phyloP scores from a whole-genome alignment of 1,284 basidiomycete species.

The Caloboletus inedulis region DNA sequence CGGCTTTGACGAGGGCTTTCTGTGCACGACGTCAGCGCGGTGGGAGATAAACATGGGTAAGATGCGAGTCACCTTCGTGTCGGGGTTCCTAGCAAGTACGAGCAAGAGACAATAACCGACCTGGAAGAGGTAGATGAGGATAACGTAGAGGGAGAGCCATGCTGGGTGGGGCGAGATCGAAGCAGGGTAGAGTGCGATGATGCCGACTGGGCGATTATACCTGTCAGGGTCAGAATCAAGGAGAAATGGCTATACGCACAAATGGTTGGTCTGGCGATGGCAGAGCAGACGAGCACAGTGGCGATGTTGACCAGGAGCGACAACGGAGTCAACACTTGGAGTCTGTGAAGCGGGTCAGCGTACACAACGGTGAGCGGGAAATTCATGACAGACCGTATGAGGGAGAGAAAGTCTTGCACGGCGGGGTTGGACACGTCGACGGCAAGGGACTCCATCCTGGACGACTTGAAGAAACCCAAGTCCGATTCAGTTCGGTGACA shows the following conservation, averaged over 20 bases:
- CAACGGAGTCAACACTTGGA: slow-evolving; percentile 77
- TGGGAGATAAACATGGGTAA: background rate
- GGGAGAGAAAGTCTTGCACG: slow-evolving; percentile 53
- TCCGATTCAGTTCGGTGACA: slow-evolving; percentile 1
- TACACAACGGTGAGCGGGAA: background rate
- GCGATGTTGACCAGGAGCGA: slow-evolving; percentile 72
- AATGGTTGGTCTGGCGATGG: slow-evolving; percentile 55
- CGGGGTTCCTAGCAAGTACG: slow-evolving; percentile 64
- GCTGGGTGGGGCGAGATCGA: slow-evolving; percentile 67
- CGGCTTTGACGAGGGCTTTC: slow-evolving; percentile 69
- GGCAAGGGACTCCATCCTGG: slow-evolving; percentile 45
- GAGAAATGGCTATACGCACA: slow-evolving; percentile 31
- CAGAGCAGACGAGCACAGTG: slow-evolving; percentile 52
- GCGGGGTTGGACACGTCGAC: slow-evolving; percentile 51
- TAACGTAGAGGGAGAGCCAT: slow-evolving; percentile 66
- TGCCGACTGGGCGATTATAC: slow-evolving; percentile 38
- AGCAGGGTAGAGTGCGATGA: slow-evolving; percentile 61
- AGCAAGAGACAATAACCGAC: slow-evolving; percentile 81
- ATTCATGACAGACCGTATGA: slow-evolving; percentile 44
- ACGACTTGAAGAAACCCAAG: background rate
- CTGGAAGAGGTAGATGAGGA: slow-evolving; percentile 57
- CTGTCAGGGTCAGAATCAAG: background rate
- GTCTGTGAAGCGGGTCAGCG: slow-evolving; percentile 34
- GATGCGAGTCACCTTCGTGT: slow-evolving; percentile 63
- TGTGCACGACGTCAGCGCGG: slow-evolving; percentile 24